A percentile compares a stretch with the other conserved stretches of the same genome.
These are phyloP conservation scores for Botrytis sinoallii DNA, from an alignment of 2,329 filamentous ascomycete species.

Conservation along the genomic window DNA sequence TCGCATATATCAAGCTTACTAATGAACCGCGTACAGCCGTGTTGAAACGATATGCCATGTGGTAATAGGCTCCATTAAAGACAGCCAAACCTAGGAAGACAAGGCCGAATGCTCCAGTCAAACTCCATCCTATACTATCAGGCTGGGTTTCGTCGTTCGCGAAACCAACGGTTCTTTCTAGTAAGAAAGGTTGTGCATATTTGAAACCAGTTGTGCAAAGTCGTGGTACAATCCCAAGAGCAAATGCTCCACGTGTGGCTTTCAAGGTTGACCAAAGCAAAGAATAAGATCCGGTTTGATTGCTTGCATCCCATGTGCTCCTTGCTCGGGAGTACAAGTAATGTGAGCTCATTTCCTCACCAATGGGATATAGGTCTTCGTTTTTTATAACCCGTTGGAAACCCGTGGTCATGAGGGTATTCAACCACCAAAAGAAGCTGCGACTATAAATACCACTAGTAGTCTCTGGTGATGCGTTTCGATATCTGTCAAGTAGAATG, in stretches of 20 bases:
- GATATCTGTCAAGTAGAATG: conserved; percentile 36
- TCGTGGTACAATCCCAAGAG: conserved; percentile 21
- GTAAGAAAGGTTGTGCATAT: conserved; percentile 27
- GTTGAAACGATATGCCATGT: conserved; percentile 25
- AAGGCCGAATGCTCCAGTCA: conserved; percentile 26
- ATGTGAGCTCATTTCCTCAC: conserved; percentile 31
- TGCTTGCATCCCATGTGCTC: conserved; percentile 21
- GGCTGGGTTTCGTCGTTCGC: conserved; percentile 17
- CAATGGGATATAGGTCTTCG: conserved; percentile 40
- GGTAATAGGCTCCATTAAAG: conserved; percentile 27
- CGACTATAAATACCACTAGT: conserved; percentile 42
- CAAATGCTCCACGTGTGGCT: conserved; percentile 24
- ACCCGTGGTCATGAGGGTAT: conserved; percentile 40
- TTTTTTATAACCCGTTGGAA: conserved; percentile 40
- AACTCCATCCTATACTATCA: conserved; percentile 25
- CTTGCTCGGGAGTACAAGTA: conserved; percentile 21
- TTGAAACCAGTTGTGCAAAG: conserved; percentile 24
- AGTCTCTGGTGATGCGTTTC: conserved; percentile 40
- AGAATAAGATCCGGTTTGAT: conserved; percentile 20
- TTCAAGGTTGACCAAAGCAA: conserved; percentile 29
- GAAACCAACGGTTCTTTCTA: conserved; percentile 22
- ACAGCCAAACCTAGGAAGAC: conserved; percentile 35
- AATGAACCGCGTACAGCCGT: conserved; percentile 31
- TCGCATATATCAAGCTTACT: conserved; percentile 31
- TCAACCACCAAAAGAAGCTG: conserved; percentile 43